Percentiles rank a stretch among this genome's conserved stretches.
These are phyloP conservation scores for Bothia castanella DNA, from an alignment of 1,284 basidiomycete genomes.

Conservation along the genomic window DNA sequence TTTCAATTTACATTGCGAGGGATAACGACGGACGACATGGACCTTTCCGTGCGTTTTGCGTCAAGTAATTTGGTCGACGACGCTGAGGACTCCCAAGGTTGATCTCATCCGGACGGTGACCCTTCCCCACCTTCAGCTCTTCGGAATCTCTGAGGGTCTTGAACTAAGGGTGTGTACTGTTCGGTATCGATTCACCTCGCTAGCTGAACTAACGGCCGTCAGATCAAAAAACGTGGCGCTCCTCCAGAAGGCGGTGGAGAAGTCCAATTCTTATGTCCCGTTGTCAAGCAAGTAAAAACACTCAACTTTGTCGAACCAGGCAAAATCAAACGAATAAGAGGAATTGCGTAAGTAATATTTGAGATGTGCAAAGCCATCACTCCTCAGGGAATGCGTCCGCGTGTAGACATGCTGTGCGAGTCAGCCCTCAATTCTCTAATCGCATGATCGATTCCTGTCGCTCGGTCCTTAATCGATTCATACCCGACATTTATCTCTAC, in stretches of 20 bases:
- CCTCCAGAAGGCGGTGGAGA: conserved; percentile 91
- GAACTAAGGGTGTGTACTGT: conserved; percentile 65
- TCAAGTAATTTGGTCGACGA: not conserved
- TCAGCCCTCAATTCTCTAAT: conserved; percentile 96
- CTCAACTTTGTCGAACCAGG: conserved; percentile 90
- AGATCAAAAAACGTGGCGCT: conserved; percentile 94
- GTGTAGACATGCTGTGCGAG: conserved; percentile 84
- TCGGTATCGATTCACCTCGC: not conserved
- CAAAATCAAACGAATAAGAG: conserved; percentile 90
- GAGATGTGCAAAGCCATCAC: not conserved
- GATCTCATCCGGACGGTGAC: conserved; percentile 93
- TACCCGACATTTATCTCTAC: conserved; percentile 97
- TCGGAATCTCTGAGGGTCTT: conserved; percentile 83
- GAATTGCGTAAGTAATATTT: conserved; percentile 73
- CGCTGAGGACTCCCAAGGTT: conserved; percentile 41
- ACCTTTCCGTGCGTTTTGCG: conserved; percentile 69
- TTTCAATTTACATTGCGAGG: conserved; percentile 80
- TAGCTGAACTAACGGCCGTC: conserved; percentile 6
- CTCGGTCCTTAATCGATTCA: conserved; percentile 90
- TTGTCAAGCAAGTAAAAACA: conserved; percentile 86
- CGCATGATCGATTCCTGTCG: conserved; percentile 94
- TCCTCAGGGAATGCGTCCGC: conserved; percentile 10
- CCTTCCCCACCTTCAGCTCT: conserved; percentile 86
- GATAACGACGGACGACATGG: conserved; percentile 86
- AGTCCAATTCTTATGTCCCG: conserved; percentile 88